Evolutionary conservation across 768 basidiomycete genomes (phyloP).

Genomic region (Pisolithus tinctorius): DNA sequence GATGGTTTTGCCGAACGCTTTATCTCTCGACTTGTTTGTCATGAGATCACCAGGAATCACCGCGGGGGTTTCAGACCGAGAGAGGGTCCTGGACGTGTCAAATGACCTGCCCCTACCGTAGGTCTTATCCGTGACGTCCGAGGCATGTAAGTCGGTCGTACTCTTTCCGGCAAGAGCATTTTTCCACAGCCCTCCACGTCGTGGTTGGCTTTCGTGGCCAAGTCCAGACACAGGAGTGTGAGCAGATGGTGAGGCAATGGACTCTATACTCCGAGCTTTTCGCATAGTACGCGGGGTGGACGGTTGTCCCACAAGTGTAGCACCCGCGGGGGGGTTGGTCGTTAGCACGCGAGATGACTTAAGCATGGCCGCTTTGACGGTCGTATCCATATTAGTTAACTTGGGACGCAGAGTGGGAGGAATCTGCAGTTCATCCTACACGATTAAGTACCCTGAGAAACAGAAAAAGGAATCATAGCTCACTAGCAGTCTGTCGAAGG

Average conservation of each 20-base stretch:
- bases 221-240: constrained; percentile 34
- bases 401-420: constrained; percentile 72
- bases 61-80: constrained; percentile 45
- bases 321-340: constrained; percentile 28
- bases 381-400: constrained; percentile 71
- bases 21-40: constrained; percentile 45
- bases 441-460: not conserved
- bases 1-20: constrained; percentile 43
- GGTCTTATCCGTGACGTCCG: constrained; percentile 24
- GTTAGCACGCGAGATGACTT: constrained; percentile 72
- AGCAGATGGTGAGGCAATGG: constrained; percentile 44
- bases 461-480: constrained; percentile 16
- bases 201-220: constrained; percentile 29
- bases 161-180: constrained; percentile 25
- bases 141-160: constrained; percentile 21
- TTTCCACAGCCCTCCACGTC: constrained; percentile 18
- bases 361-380: constrained; percentile 88
- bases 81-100: constrained; percentile 46
- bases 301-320: constrained; percentile 24
- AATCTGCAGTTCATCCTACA: constrained; percentile 84
- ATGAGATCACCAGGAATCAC: constrained; percentile 31
- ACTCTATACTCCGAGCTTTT: constrained; percentile 68
- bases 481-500: constrained; percentile 79
- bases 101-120: constrained; percentile 60
- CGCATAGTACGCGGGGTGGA: constrained; percentile 53